Evolutionary conservation across 2,329 filamentous ascomycete genomes (phyloP).

Genomic region (Periconia macrospinosa): DNA sequence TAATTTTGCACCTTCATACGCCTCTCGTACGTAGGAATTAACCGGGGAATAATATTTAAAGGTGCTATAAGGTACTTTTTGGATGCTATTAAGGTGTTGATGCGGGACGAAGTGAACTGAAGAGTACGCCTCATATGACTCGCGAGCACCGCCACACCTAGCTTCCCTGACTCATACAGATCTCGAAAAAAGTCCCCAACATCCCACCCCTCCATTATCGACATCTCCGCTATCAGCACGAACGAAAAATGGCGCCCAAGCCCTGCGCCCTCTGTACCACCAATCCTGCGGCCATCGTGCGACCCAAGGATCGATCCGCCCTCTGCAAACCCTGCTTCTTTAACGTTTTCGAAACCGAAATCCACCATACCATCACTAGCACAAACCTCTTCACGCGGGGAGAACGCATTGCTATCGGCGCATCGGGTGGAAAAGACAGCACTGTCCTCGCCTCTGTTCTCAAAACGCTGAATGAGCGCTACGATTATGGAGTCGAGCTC

Average conservation of each 20-base stretch:
- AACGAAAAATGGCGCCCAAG: conserved; percentile 69
- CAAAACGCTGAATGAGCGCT: conserved; percentile 89
- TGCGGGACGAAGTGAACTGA: too few relatives aligned
- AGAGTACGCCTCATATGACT: conserved; percentile 1
- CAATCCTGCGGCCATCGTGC: conserved; percentile 82
- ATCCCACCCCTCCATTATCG: neutral
- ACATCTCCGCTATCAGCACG: neutral
- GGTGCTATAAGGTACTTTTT: too few relatives aligned
- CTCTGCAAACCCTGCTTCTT: conserved; percentile 91
- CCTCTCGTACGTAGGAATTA: too few relatives aligned
- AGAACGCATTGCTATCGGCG: conserved; percentile 89
- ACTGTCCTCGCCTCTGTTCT: conserved; percentile 93
- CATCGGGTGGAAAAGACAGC: conserved; percentile 95
- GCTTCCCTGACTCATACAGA: neutral
- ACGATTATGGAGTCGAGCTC: conserved; percentile 83
- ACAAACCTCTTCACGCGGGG: conserved; percentile 80
- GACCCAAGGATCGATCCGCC: conserved; percentile 93
- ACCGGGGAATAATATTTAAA: too few relatives aligned
- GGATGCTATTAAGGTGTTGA: too few relatives aligned
- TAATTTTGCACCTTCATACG: too few relatives aligned
- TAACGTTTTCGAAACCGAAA: conserved; percentile 83
- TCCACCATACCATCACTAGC: conserved; percentile 86
- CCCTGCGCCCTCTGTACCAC: conserved; percentile 75
- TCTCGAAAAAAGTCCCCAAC: conserved; percentile 2
- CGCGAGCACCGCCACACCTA: conserved; percentile 1